Conservation (phyloP, 768 basidiomycete species). For the Rhodotorula babjevae region DNA sequence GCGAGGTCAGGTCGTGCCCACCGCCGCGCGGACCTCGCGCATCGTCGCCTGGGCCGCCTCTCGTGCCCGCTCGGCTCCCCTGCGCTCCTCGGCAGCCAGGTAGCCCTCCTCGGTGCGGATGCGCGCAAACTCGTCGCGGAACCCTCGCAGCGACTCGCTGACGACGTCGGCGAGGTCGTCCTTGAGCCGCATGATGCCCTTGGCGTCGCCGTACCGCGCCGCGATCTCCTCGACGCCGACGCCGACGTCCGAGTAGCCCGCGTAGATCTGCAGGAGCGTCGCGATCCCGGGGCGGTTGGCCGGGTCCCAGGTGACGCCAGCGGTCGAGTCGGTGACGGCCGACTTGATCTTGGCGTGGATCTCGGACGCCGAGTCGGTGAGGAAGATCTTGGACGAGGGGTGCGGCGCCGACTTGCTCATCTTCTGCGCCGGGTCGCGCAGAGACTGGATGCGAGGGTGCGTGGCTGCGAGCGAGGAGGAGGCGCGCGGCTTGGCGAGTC, state of each 20-base stretch:
- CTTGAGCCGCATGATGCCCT: constrained; percentile 68
- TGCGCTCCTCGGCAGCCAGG: constrained; percentile 59
- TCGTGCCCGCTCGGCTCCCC: constrained; percentile 63
- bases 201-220: constrained; percentile 46
- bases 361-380: constrained; percentile 65
- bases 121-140: constrained; percentile 65
- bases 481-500: not conserved
- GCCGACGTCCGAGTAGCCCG: constrained; percentile 58
- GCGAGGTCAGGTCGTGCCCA: constrained; percentile 55
- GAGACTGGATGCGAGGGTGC: constrained; percentile 74
- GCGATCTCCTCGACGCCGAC: constrained; percentile 48
- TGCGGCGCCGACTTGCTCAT: constrained; percentile 94
- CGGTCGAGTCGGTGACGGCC: constrained; percentile 78
- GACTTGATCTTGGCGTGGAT: constrained; percentile 68
- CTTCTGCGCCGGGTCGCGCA: constrained; percentile 76
- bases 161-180: constrained; percentile 68
- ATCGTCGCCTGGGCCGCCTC: constrained; percentile 62
- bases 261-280: constrained; percentile 73
- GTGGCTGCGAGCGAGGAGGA: constrained; percentile 55
- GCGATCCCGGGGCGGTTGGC: constrained; percentile 70
- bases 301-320: constrained; percentile 75
- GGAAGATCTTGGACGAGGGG: constrained; percentile 70
- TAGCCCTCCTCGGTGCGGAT: constrained; percentile 60
- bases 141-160: constrained; percentile 60
- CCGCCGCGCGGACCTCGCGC: constrained; percentile 60